Evolutionary conservation across 176 grass and related monocot species (phyloP), one percentile per base, ranked within the genome.

Genomic region (Rhynchospora pubera): DNA sequence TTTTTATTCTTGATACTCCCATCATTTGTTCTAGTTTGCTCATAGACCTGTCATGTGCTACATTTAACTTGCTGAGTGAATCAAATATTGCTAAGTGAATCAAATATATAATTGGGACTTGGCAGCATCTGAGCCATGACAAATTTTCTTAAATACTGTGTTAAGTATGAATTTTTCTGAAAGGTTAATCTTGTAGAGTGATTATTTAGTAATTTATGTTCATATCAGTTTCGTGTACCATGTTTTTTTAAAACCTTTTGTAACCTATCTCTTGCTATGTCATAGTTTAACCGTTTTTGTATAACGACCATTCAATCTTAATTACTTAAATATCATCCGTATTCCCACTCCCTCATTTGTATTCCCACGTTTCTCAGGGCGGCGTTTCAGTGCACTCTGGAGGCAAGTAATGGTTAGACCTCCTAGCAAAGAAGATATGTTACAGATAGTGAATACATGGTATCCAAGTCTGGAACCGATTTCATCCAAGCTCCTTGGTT

Each of bases 341-440:
- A 51, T 21, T 52, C 14, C 83, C 77, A 70, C 24, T 28, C 1
- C 26, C 26, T 28, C 26, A 13, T 87, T 70, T 23, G 18, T 83
- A 51, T 21, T 52, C 14, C 83, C 77, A 70, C 24, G 15, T 71
- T 85, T 74, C 26, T 50, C 57, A 81, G 79, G 72, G 22, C 68
- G 65, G 15, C 65, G 72, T 16, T 94, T 89, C 58, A 92, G 88
- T 89, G 62, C 79, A 21, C 86, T 97, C 26, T 97, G 94, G 94
- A 94, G 94, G 87, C 91, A 92, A 79, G 90, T 94, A 80, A 85
- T 97, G 90, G 81, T 97, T 65, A 82, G 85, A 56, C 75, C 69
- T 85, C 86, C 94, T 83, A 88, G 80, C 57, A 78, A 50, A 32
- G 83, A 85, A 74, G 94, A 97, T 84, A 91, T 94, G 88, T 32